Base-by-base conservation (phyloP, 345 rosid species). In the Populus davidiana region DNA sequence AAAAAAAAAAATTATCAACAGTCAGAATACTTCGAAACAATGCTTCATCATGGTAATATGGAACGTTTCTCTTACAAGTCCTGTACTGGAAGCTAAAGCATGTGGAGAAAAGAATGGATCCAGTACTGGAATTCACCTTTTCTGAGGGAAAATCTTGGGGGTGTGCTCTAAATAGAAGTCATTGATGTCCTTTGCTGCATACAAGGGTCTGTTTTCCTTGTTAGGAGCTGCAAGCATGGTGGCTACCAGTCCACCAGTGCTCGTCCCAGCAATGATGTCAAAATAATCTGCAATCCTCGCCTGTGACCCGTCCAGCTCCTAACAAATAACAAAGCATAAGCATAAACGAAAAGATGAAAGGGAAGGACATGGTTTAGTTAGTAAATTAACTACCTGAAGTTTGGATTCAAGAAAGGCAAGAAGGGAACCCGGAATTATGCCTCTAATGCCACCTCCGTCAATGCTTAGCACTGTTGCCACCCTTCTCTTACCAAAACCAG, bases 381-480 rank as follows among this genome's bases (percentile, higher is more conserved):
- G 10, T 5, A 20, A 27, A 66, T 13, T 6, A 16, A 2, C 16
- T 11, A 67, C 78, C 72, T 75, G 78, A 75, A 75, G 78, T 39
- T 75, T 47, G 35, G 78, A 75, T 75, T 75, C 78, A 27, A 77
- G 67, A 73, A 31, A 79, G 39, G 80, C 78, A 8, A 83, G 69
- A 62, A 79, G 41, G 16, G 74, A 62, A 25, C 73, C 80, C 1
- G 85, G 85, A 73, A 83, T 83, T 14, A 79, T 76, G 69, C 82
- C 82, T 25, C 75, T 50, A 16, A 83, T 64, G 44, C 85, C 85
- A 62, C 84, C 84, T 69, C 84, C 84, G 63, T 81, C 81, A 6
- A 81, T 77, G 78, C 84, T 74, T 18, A 81, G 71, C 2, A 83
- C 75, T 2, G 82, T 83, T 10, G 69, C 54, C 76, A 36, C 65